Evolutionary conservation across 768 basidiomycete species (phyloP), one percentile per base, ranked within the genome.

Genomic region (Hortiboletus flavorubellus): DNA sequence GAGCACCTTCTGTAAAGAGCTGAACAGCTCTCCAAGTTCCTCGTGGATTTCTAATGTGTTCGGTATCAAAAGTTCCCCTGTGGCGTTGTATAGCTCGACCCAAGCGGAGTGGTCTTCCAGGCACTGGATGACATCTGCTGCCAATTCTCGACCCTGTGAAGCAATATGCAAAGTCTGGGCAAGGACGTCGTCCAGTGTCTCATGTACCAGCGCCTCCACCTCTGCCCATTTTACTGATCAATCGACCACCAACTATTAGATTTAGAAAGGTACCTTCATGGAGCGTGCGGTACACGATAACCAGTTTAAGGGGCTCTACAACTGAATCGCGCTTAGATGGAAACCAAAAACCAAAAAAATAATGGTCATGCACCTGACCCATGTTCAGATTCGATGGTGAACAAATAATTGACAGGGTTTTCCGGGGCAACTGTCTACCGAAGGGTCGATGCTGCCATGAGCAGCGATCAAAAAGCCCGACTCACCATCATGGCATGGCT

Each of bases 331-430:
- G 33, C n/a, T 56, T 55, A 56, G 56, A 16, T 37, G n/a, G 31
- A 51, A 33, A 47, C 4, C n/a, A n/a, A 49, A 54, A 65, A 35
- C 10, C 35, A 18, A 38, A 55, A 41, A 49, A 35, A 21, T 38
- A 29, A 8, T 38, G 33, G 58, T 14, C 18, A 58, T 45, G 45
- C 50, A 90, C 87, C 81, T 75, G 82, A 80, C 3, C 86, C 86
- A 53, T 77, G 66, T 16, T 65, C 70, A 11, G 86, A 87, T 49
- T 86, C 80, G n/a, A 94, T 76, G 45, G 83, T 83, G 71, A 95
- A 97, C 41, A 97, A 63, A 66, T 89, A 93, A 59, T 86, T 84
- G 2, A 85, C 85, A 0, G 92, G 82, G 67, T 86, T 87, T 2
- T 75, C 72, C 1, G 91, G 90, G 3, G 89, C 86, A 18, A 94